Conservation (phyloP, 2,329 filamentous ascomycete species). For the Fragosphaeria purpurea region DNA sequence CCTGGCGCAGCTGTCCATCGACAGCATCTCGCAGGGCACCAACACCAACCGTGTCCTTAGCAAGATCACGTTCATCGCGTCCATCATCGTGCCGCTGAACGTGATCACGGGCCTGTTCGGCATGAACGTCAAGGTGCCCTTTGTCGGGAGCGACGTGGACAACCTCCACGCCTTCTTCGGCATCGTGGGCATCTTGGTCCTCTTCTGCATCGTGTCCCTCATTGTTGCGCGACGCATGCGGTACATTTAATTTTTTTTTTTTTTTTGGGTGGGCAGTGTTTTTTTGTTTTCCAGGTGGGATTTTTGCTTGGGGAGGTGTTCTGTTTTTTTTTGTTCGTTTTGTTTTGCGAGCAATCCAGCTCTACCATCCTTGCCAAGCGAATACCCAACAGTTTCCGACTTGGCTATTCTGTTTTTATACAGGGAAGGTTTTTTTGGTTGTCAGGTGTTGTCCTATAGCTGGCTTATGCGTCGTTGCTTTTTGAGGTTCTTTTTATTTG, state of each 20-base stretch:
- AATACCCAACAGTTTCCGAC: too few relatives aligned
- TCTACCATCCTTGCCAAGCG: too few relatives aligned
- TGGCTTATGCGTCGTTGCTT: background rate
- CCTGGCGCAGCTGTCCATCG: conserved; percentile 84
- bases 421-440: too few relatives aligned
- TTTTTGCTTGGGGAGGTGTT: background rate
- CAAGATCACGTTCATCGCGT: conserved; percentile 90
- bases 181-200: conserved; percentile 42
- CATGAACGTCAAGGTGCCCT: conserved; percentile 77
- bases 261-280: background rate
- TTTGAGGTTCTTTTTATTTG: background rate
- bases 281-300: background rate
- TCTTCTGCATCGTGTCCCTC: conserved; percentile 39
- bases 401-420: too few relatives aligned
- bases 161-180: conserved; percentile 45
- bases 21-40: conserved; percentile 81
- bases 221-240: conserved; percentile 32
- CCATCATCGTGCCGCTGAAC: conserved; percentile 92
- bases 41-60: conserved; percentile 80
- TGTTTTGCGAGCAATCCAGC: background rate
- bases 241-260: conserved; percentile 30
- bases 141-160: conserved; percentile 32
- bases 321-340: background rate
- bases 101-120: conserved; percentile 79
- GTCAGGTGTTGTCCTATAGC: too few relatives aligned